Evolutionary conservation across 1,284 basidiomycete species (phyloP).

Genomic region (Ganoderma lingzhi): DNA sequence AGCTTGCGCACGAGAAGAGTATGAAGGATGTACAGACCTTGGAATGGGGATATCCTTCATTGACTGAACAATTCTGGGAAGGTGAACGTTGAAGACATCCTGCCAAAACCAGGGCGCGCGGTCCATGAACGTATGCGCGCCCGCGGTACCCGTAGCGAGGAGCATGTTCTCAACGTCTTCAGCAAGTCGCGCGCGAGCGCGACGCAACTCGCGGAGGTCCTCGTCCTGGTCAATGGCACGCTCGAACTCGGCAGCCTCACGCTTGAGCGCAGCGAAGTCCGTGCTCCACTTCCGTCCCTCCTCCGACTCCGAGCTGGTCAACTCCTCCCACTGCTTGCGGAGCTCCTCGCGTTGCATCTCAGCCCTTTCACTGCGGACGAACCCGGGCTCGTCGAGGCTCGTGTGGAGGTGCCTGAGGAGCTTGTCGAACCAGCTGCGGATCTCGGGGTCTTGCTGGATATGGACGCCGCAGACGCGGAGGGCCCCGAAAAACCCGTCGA

Average conservation of each 20-base stretch:
- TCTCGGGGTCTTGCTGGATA: constrained; percentile 54
- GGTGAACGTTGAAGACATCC: constrained; percentile 71
- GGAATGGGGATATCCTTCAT: constrained; percentile 70
- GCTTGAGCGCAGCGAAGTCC: constrained; percentile 53
- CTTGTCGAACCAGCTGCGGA: constrained; percentile 58
- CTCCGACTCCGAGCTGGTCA: constrained; percentile 53
- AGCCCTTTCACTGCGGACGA: constrained; percentile 58
- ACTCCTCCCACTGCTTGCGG: constrained; percentile 54
- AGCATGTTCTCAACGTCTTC: constrained; percentile 56
- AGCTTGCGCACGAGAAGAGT: not conserved
- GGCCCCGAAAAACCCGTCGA: constrained; percentile 51
- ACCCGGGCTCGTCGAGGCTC: constrained; percentile 58
- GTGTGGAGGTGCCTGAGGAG: constrained; percentile 54
- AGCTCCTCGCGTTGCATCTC: constrained; percentile 52
- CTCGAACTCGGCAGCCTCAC: constrained; percentile 53
- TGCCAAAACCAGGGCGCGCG: constrained; percentile 77
- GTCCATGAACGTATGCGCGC: constrained; percentile 59
- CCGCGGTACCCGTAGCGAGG: constrained; percentile 47
- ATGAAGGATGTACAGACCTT: constrained; percentile 49
- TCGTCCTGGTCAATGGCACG: constrained; percentile 54
- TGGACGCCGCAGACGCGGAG: constrained; percentile 51
- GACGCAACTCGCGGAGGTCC: constrained; percentile 53
- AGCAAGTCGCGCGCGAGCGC: constrained; percentile 56
- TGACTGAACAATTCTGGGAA: constrained; percentile 56
- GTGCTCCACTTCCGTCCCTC: constrained; percentile 58